Evolutionary conservation across 1,284 basidiomycete species (phyloP).

Genomic region (Pyrrhoderma lamaoense): DNA sequence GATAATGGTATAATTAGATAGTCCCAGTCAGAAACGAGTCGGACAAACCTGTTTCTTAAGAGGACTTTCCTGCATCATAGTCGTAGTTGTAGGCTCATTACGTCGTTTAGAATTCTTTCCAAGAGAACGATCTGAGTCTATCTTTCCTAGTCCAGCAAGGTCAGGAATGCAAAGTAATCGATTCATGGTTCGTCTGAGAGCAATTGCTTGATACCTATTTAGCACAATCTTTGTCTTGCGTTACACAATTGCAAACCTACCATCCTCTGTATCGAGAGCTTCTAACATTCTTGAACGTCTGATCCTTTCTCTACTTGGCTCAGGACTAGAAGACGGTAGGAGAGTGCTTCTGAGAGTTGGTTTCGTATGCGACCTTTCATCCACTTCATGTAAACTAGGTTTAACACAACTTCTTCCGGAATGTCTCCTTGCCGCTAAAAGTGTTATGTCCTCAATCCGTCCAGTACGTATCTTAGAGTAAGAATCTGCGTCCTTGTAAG

Average conservation of each 20-base stretch:
- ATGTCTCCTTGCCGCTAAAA: slow-evolving; percentile 27
- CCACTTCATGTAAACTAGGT: too few relatives aligned
- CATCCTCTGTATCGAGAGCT: slow-evolving; percentile 32
- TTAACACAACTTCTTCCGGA: too few relatives aligned
- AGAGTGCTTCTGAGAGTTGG: not conserved
- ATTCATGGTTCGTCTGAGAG: slow-evolving; percentile 34
- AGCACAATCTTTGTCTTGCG: too few relatives aligned
- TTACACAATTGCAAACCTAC: too few relatives aligned
- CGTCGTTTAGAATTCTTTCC: not conserved
- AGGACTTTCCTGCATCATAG: not conserved
- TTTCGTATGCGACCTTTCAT: not conserved
- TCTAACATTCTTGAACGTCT: slow-evolving; percentile 31
- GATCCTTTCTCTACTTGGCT: slow-evolving; percentile 13
- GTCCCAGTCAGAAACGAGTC: not conserved
- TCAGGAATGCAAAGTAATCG: slow-evolving; percentile 37
- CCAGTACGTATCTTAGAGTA: not conserved
- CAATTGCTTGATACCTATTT: slow-evolving; percentile 31
- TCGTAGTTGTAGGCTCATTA: not conserved
- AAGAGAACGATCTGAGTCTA: not conserved
- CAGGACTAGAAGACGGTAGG: slow-evolving; percentile 15
- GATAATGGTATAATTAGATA: not conserved
- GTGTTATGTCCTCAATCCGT: slow-evolving; percentile 19
- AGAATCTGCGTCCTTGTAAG: slow-evolving; percentile 18
- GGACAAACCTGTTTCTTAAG: slow-evolving; percentile 11
- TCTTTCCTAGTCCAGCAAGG: slow-evolving; percentile 35